A percentile compares a stretch with the other conserved stretches of the same genome.
phyloP scores from a whole-genome alignment of 768 basidiomycete species.

The Fomitopsis pulvina region DNA sequence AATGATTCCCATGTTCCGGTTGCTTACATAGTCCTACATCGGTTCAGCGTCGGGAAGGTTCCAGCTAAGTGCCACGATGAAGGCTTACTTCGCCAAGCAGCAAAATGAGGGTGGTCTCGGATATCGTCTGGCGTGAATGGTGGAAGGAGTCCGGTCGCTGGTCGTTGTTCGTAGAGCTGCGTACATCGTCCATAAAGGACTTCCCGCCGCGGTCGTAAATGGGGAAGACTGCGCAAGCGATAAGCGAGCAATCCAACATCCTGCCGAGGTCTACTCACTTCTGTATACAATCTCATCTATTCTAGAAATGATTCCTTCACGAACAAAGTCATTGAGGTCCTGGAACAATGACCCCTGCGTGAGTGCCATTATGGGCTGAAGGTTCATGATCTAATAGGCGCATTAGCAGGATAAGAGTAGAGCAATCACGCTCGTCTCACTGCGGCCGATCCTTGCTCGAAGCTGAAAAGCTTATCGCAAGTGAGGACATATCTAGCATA shows the following conservation, averaged over 20 bases:
- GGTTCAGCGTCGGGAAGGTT: neutral
- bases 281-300: constrained; percentile 20
- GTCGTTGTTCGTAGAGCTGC: constrained; percentile 5
- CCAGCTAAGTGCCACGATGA: neutral
- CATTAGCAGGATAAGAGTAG: neutral
- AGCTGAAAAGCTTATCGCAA: constrained; percentile 25
- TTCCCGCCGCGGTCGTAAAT: constrained; percentile 21
- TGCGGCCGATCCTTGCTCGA: constrained; percentile 26
- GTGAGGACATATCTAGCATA: constrained; percentile 23
- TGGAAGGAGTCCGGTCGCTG: constrained; percentile 20
- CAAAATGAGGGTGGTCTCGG: constrained; percentile 26
- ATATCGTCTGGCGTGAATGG: constrained; percentile 24
- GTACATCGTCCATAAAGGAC: constrained; percentile 10
- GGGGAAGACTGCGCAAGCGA: constrained; percentile 5
- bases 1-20: constrained; percentile 18
- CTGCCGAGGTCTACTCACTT: constrained; percentile 3
- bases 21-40: constrained; percentile 20
- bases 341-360: constrained; percentile 23
- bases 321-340: constrained; percentile 24
- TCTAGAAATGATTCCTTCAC: constrained; percentile 21
- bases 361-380: constrained; percentile 22
- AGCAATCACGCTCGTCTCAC: constrained; percentile 10
- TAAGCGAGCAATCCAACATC: neutral
- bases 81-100: constrained; percentile 24
- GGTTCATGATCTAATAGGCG: constrained; percentile 23